A percentile compares a stretch with the other conserved stretches of the same genome.
Evolutionary conservation across 1,139 yeast genomes (phyloP).

Genomic region (Geotrichum australiense): DNA sequence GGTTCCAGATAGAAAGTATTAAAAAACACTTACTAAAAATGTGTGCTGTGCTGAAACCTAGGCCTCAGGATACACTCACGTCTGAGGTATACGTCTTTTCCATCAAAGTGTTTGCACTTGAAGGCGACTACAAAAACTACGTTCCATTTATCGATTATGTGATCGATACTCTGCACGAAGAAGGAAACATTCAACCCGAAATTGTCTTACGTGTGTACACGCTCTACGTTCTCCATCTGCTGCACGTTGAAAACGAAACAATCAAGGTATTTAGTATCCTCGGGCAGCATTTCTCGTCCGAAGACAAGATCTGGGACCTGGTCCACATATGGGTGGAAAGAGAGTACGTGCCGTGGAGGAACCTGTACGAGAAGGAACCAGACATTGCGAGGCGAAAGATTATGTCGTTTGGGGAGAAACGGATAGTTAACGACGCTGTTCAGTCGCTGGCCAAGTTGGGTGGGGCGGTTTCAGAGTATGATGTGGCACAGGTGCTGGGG

Average conservation of each 20-base stretch:
- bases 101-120: slow-evolving; percentile 21
- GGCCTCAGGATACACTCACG: slow-evolving; percentile 19
- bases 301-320: slow-evolving; percentile 20
- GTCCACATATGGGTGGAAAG: slow-evolving; percentile 22
- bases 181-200: slow-evolving; percentile 7
- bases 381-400: slow-evolving; percentile 21
- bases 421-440: slow-evolving; percentile 20
- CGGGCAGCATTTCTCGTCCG: slow-evolving; percentile 18
- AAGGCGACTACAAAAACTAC: slow-evolving; percentile 23
- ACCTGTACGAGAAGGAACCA: slow-evolving; percentile 16
- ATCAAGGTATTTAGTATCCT: slow-evolving; percentile 20
- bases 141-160: slow-evolving; percentile 21
- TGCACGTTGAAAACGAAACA: slow-evolving; percentile 20
- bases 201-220: slow-evolving; percentile 16
- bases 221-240: slow-evolving; percentile 21
- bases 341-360: slow-evolving; percentile 23
- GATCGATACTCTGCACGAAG: slow-evolving; percentile 19
- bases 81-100: slow-evolving; percentile 20
- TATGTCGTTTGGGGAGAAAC: slow-evolving; percentile 21
- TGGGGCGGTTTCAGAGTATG: too few species aligned
- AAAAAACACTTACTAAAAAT: slow-evolving; percentile 14
- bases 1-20: slow-evolving; percentile 9
- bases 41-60: slow-evolving; percentile 21
- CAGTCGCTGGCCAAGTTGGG: too few species aligned
- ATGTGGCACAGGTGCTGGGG: too few species aligned